These are phyloP conservation scores for Berberis vulgaris DNA, from an alignment of 164 flowering plant species.

Conservation along the genomic window DNA sequence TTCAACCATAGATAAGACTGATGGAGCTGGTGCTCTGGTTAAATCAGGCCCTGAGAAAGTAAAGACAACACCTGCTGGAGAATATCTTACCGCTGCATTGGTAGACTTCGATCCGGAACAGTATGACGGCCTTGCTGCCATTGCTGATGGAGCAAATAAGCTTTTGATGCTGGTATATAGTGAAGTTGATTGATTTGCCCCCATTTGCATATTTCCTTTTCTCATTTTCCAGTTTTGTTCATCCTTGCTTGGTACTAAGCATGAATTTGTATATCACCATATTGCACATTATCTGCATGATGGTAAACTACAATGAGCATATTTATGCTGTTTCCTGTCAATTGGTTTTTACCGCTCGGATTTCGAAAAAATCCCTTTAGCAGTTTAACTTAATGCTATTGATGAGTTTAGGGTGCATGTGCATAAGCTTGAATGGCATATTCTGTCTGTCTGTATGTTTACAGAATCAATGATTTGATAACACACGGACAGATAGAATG, in stretches of 20 bases:
- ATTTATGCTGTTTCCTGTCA: too few relatives aligned
- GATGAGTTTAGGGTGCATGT: too few relatives aligned
- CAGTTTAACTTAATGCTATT: too few relatives aligned
- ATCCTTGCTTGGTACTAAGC: not conserved
- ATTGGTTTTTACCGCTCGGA: too few relatives aligned
- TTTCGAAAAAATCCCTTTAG: too few relatives aligned
- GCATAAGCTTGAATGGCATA: too few relatives aligned
- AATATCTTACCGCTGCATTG: constrained; percentile 87
- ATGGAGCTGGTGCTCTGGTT: constrained; percentile 57
- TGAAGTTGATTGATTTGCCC: not conserved
- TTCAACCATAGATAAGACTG: constrained; percentile 37
- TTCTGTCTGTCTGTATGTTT: too few relatives aligned
- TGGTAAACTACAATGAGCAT: too few relatives aligned
- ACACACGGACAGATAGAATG: too few relatives aligned
- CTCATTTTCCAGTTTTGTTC: not conserved
- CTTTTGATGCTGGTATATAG: constrained; percentile 88
- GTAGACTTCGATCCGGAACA: constrained; percentile 96
- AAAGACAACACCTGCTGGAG: constrained; percentile 95
- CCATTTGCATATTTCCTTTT: not conserved
- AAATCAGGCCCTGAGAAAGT: constrained; percentile 64
- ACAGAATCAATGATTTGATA: too few relatives aligned
- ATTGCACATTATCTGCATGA: too few relatives aligned
- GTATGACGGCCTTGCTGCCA: constrained; percentile 81
- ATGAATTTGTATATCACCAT: too few relatives aligned
- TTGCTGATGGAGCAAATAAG: constrained; percentile 98